Percentiles rank a stretch among this genome's conserved stretches.
These are phyloP conservation scores for Chaetomiaceae sp. DNA, from an alignment of 2,329 filamentous ascomycete genomes.

Conservation along the genomic window DNA sequence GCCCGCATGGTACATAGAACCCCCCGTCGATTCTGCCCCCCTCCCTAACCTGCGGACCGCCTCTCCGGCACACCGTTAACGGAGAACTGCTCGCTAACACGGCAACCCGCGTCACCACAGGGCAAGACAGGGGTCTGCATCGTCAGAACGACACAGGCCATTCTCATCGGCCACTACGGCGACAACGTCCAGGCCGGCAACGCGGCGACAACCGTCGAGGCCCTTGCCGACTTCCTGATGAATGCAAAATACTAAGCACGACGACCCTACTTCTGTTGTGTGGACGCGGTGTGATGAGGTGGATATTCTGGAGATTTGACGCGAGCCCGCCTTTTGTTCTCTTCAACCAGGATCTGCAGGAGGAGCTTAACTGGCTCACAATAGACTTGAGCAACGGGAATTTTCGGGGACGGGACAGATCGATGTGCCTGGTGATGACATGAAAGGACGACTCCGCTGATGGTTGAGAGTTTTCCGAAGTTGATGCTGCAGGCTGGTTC, in stretches of 20 bases:
- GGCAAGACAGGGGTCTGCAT: slow-evolving; percentile 76
- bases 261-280: background rate
- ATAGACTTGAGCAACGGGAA: background rate
- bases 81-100: background rate
- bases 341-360: background rate
- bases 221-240: slow-evolving; percentile 82
- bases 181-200: slow-evolving; percentile 68
- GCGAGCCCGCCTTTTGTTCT: slow-evolving; percentile 1
- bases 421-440: background rate
- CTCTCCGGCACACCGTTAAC: no score
- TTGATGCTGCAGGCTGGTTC: slow-evolving; percentile 5
- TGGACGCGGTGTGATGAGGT: background rate
- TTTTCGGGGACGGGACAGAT: background rate
- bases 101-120: slow-evolving; percentile 27
- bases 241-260: slow-evolving; percentile 68
- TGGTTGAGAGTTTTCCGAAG: slow-evolving; percentile 3
- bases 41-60: no score
- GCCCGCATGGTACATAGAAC: slow-evolving; percentile 76
- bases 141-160: slow-evolving; percentile 80
- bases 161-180: slow-evolving; percentile 82
- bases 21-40: background rate
- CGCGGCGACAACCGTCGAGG: slow-evolving; percentile 71
- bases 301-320: slow-evolving; percentile 3
- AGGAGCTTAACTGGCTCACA: slow-evolving; percentile 1
- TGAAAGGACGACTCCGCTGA: background rate